Percentiles rank a stretch among this genome's conserved stretches.
phyloP scores from a whole-genome alignment of 2,329 filamentous ascomycete genomes.

The Pyrenophora teres region DNA sequence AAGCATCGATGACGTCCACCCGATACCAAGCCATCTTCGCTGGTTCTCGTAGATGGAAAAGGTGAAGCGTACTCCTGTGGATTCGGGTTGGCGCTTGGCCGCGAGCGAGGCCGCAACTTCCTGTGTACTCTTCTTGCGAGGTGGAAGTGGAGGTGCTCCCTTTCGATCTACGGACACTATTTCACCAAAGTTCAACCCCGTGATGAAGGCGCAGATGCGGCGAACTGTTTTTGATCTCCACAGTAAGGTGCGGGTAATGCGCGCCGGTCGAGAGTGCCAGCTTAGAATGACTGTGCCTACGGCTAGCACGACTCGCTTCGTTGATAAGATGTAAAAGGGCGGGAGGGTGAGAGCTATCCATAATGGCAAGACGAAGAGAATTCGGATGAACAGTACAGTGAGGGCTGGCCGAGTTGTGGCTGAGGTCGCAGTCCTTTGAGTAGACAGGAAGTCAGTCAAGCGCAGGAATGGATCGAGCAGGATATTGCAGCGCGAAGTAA shows the following conservation, averaged over 20 bases:
- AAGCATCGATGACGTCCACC: conserved; percentile 91
- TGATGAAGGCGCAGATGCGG: conserved; percentile 70
- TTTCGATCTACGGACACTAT: conserved; percentile 32
- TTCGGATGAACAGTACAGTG: conserved; percentile 85
- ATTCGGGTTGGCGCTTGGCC: conserved; percentile 51
- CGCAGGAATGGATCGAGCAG: conserved; percentile 85
- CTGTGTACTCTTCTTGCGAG: conserved; percentile 53
- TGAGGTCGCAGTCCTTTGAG: conserved; percentile 85
- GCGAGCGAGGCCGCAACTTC: conserved; percentile 54
- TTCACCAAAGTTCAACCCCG: conserved; percentile 74
- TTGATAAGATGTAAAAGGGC: conserved; percentile 83
- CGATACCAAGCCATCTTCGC: conserved; percentile 88
- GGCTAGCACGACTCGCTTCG: conserved; percentile 79
- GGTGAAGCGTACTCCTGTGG: conserved; percentile 88
- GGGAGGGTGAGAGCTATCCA: conserved; percentile 85
- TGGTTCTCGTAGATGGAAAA: conserved; percentile 98
- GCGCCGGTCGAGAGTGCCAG: conserved; percentile 87
- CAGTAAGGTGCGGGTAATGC: conserved; percentile 82
- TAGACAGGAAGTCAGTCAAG: conserved; percentile 91
- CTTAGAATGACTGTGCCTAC: conserved; percentile 85
- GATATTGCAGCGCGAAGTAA: conserved; percentile 90
- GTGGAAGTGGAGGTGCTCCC: conserved; percentile 45
- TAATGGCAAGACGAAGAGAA: conserved; percentile 83
- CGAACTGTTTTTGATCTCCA: conserved; percentile 85
- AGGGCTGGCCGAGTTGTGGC: conserved; percentile 89